These are phyloP conservation scores for Tylopilus sp. DNA, from an alignment of 768 basidiomycete species.

Conservation along the genomic window DNA sequence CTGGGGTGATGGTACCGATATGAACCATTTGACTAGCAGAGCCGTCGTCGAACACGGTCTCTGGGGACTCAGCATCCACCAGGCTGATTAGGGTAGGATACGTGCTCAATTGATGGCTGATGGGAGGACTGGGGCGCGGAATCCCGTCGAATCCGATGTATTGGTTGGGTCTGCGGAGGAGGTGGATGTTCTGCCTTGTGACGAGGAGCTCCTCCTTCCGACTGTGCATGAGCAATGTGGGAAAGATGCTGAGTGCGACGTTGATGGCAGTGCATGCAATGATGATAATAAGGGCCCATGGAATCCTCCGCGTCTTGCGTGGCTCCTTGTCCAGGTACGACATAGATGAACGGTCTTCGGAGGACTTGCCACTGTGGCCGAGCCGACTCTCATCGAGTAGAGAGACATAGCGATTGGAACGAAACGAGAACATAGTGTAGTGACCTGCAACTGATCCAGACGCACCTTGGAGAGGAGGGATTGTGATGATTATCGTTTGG, in stretches of 20 bases:
- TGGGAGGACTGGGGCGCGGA: neutral
- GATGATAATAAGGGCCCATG: constrained; percentile 4
- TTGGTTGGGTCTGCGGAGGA: constrained; percentile 6
- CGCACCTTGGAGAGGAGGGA: neutral
- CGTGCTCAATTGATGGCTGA: neutral
- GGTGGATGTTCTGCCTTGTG: constrained; percentile 9
- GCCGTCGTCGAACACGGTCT: constrained; percentile 6
- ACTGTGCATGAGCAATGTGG: neutral
- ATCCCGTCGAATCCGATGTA: constrained; percentile 11
- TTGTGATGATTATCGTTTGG: neutral
- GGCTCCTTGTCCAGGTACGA: neutral
- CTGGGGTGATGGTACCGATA: constrained; percentile 7
- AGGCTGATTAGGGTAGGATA: constrained; percentile 9
- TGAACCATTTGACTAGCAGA: constrained; percentile 5
- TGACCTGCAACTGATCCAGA: neutral
- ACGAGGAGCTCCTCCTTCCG: neutral
- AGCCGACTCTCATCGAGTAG: neutral
- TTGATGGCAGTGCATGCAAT: constrained; percentile 7
- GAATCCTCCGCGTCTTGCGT: neutral
- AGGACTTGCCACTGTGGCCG: neutral
- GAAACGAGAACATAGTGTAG: constrained; percentile 4
- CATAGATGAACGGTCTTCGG: neutral
- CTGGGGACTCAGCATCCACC: constrained; percentile 8
- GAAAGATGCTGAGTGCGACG: constrained; percentile 3
- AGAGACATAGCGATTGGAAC: constrained; percentile 1